phyloP scores from a whole-genome alignment of 2,329 filamentous ascomycete genomes.

The Talaromyces sp. region DNA sequence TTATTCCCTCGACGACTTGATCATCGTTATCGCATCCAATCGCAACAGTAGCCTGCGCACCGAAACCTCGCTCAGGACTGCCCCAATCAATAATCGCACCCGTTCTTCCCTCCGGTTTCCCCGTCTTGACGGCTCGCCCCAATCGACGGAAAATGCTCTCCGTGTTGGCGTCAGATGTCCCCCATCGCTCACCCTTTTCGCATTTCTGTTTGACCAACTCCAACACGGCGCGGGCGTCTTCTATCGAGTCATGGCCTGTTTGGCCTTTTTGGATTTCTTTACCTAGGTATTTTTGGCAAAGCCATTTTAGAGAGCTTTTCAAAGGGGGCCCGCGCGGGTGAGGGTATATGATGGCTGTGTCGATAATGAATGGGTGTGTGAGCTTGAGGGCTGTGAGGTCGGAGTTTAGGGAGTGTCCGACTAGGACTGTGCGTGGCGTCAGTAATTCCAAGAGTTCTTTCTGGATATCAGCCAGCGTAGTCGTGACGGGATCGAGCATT shows the following conservation, averaged over 20 bases:
- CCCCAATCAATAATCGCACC: constrained; percentile 82
- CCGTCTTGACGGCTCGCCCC: constrained; percentile 50
- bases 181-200: constrained; percentile 85
- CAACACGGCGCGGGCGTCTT: constrained; percentile 86
- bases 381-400: constrained; percentile 75
- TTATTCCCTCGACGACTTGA: constrained; percentile 55
- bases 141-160: constrained; percentile 90
- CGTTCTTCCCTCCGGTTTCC: constrained; percentile 39
- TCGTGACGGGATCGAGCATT: constrained; percentile 79
- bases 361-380: constrained; percentile 88
- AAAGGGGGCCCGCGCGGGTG: constrained; percentile 85
- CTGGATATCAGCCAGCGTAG: constrained; percentile 80
- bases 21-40: constrained; percentile 57
- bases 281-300: constrained; percentile 78
- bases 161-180: constrained; percentile 69
- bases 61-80: constrained; percentile 63
- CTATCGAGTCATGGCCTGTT: constrained; percentile 82
- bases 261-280: constrained; percentile 83
- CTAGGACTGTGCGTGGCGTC: constrained; percentile 43
- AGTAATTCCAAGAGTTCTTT: constrained; percentile 68
- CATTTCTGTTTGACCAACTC: constrained; percentile 95
- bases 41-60: constrained; percentile 53
- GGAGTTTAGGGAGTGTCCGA: constrained; percentile 49
- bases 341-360: constrained; percentile 85
- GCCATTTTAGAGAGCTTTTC: constrained; percentile 86